Evolutionary conservation across 2,329 filamentous ascomycete genomes (phyloP).

Genomic region (Bertia moriformis): DNA sequence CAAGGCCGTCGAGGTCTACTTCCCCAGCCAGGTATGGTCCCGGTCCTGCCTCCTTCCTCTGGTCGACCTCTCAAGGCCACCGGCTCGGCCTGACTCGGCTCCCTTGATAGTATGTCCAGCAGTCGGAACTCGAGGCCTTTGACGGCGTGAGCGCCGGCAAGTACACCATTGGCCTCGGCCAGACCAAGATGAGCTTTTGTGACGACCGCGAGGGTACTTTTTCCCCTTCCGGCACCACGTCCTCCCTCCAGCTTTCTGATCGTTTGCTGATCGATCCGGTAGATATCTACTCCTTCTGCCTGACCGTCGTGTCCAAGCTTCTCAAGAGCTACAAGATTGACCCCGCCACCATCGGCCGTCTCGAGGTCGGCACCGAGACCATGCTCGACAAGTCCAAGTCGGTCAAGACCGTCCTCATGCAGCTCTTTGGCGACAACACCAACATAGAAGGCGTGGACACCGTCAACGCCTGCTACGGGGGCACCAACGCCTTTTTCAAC

Average conservation of each 20-base stretch:
- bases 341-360: constrained; percentile 30
- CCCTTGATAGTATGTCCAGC: constrained; percentile 86
- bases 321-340: constrained; percentile 35
- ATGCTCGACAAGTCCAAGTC: constrained; percentile 39
- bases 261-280: constrained; percentile 8
- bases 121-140: constrained; percentile 70
- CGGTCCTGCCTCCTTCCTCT: no score
- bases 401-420: constrained; percentile 36
- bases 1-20: neutral
- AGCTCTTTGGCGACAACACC: constrained; percentile 35
- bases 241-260: neutral
- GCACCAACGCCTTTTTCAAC: constrained; percentile 38
- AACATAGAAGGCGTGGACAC: constrained; percentile 37
- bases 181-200: constrained; percentile 87
- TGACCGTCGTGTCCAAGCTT: constrained; percentile 33
- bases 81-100: no score
- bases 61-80: no score
- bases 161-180: constrained; percentile 81
- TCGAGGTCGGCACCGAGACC: constrained; percentile 37
- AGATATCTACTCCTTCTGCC: constrained; percentile 36
- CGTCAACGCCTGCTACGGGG: constrained; percentile 36
- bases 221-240: neutral
- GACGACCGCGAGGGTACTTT: constrained; percentile 70
- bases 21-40: neutral
- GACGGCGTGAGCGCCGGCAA: constrained; percentile 71